Conservation (phyloP, 441 rosid genomes). For the Syzygium syzygioides region DNA sequence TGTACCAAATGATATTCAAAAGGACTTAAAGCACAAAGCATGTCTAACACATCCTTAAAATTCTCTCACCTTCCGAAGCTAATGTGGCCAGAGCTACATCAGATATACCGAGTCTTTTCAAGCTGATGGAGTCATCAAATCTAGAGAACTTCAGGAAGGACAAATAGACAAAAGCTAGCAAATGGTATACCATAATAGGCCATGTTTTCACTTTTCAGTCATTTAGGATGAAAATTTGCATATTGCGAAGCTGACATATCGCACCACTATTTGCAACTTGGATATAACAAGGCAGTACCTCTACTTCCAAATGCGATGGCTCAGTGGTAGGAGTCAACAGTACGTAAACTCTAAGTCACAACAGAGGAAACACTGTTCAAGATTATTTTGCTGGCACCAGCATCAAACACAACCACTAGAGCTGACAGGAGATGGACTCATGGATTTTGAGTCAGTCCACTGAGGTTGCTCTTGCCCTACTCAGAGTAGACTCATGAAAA, state of each 20-base stretch:
- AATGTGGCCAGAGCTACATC: conserved; percentile 77
- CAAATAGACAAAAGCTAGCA: neutral
- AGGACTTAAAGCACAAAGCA: neutral
- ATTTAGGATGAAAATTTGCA: neutral
- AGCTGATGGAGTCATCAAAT: conserved; percentile 58
- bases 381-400: neutral
- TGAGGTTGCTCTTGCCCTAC: neutral
- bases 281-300: neutral
- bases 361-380: neutral
- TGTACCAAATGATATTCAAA: neutral
- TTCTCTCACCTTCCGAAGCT: conserved; percentile 52
- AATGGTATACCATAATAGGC: neutral
- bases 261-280: neutral
- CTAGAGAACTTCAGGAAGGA: conserved; percentile 35
- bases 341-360: neutral
- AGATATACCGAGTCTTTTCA: conserved; percentile 74
- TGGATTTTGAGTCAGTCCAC: neutral
- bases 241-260: neutral
- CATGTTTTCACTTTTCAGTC: neutral
- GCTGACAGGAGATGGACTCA: neutral
- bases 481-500: neutral
- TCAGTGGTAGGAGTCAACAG: neutral
- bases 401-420: neutral
- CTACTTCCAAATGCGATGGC: neutral
- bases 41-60: neutral